Percentiles rank a stretch among this genome's conserved stretches.
These are phyloP conservation scores for Nannochloropsis oceanica DNA, from an alignment of 108 stramenopile species.

Conservation along the genomic window DNA sequence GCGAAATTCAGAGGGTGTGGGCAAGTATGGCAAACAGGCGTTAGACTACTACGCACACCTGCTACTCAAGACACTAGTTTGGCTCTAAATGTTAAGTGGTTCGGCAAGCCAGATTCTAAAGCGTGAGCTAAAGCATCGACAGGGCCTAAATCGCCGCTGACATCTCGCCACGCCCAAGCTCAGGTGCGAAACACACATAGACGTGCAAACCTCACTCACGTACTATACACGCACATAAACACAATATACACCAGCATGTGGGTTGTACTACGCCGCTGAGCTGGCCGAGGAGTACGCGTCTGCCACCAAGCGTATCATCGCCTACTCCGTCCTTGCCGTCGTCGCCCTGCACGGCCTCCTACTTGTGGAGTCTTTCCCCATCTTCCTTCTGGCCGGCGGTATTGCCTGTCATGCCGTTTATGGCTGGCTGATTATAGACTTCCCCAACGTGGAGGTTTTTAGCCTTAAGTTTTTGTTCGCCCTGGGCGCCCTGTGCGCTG, in stretches of 20 bases:
- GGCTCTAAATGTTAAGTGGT: too few species aligned
- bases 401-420: neutral
- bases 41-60: too few species aligned
- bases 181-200: too few species aligned
- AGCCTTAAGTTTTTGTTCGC: neutral
- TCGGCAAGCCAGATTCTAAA: too few species aligned
- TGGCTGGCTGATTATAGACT: neutral
- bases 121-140: too few species aligned
- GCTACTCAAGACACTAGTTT: too few species aligned
- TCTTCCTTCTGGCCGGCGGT: neutral
- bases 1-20: too few species aligned
- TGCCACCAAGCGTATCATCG: neutral
- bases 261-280: neutral
- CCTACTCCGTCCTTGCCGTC: neutral
- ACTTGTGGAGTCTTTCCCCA: neutral
- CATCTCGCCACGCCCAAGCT: too few species aligned
- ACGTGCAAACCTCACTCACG: too few species aligned
- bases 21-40: too few species aligned
- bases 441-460: neutral
- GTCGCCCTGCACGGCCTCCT: neutral
- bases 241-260: neutral
- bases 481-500: neutral
- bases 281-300: neutral
- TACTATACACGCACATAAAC: too few species aligned
- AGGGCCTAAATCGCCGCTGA: too few species aligned